Evolutionary conservation across 495 filamentous ascomycete genomes (phyloP), one percentile per base, ranked within the genome.

Genomic region (Penicillium crystallinum): DNA sequence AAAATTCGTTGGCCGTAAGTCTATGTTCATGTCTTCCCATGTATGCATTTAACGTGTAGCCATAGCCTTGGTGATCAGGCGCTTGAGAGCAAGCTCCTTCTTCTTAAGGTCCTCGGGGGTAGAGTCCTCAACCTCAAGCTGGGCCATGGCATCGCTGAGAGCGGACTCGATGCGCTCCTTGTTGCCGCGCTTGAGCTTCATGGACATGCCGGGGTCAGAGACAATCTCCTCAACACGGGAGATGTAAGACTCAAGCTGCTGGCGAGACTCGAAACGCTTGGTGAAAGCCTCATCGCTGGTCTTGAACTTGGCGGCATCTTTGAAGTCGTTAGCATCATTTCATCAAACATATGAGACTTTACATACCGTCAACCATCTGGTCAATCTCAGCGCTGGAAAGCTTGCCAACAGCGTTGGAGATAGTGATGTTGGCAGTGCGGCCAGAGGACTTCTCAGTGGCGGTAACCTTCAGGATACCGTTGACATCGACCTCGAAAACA

Each of bases 401-500:
- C 80, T 99, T 99, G 70, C 93, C 93, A 66, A 99, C 93, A 52
- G 93, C 95, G 83, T 99, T 99, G 69, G 90, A 92, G 76, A 99
- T 99, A 66, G 95, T 97, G 73, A 99, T 99, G 82, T 99, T 99
- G 72, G 93, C 93, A 65, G 81, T 91, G 64, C 95, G 90, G 60
- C 93, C 93, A 39, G 95, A 97, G 58, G 91, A 90, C 87, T 99
- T 99, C 81, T 99, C 93, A 34, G 91, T 96, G 57, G 93, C 93
- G 58, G 95, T 99, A 61, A 99, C 93, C 84, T 99, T 99, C 65
- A 99, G 86, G 72, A 99, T 97, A 85, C 93, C 93, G 78, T 99
- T 99, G 81, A 97, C 93, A 60, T 99, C 93, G 67, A 99, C 93
- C 78, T 99, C 93, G 75, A 99, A 97, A 68, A 97, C 91, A 63